phyloP scores from a whole-genome alignment of 768 basidiomycete species.

The Naganishia onofrii region DNA sequence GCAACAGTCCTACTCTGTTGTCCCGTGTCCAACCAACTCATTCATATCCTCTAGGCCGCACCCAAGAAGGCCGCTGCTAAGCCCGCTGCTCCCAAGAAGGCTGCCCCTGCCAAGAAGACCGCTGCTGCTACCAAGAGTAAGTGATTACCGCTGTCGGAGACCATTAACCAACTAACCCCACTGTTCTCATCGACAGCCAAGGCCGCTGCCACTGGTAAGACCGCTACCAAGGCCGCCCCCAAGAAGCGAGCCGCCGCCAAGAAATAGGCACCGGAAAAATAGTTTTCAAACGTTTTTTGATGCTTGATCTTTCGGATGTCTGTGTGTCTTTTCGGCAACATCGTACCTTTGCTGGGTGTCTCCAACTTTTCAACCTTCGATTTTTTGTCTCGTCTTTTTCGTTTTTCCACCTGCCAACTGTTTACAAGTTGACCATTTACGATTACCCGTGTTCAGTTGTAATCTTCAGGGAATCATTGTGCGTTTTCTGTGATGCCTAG shows the following conservation, averaged over 20 bases:
- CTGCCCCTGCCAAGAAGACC: conserved; percentile 52
- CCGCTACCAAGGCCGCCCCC: conserved; percentile 40
- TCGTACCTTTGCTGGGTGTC: conserved; percentile 6
- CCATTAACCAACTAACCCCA: neutral
- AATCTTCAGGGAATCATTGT: neutral
- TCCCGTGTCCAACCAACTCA: neutral
- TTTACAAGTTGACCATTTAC: conserved; percentile 4
- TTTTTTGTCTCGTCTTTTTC: conserved; percentile 17
- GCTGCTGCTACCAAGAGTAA: conserved; percentile 56
- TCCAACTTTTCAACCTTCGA: conserved; percentile 26
- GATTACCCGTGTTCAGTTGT: neutral
- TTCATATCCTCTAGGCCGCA: conserved; percentile 31
- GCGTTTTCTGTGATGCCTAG: neutral
- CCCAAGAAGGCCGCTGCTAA: conserved; percentile 37
- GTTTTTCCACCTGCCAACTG: neutral
- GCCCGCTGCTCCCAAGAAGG: conserved; percentile 49
- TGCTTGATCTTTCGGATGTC: neutral
- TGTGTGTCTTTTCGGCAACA: conserved; percentile 6
- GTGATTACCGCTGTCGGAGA: neutral
- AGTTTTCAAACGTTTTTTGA: neutral
- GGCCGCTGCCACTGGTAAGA: conserved; percentile 44
- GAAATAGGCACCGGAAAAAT: conserved; percentile 14
- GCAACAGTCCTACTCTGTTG: neutral
- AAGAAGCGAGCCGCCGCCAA: conserved; percentile 31
- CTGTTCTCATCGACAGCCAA: conserved; percentile 31